Evolutionary conservation across 805 yeast species (phyloP), one percentile per base, ranked within the genome.

Genomic region (Starmerella ratchasimensis): DNA sequence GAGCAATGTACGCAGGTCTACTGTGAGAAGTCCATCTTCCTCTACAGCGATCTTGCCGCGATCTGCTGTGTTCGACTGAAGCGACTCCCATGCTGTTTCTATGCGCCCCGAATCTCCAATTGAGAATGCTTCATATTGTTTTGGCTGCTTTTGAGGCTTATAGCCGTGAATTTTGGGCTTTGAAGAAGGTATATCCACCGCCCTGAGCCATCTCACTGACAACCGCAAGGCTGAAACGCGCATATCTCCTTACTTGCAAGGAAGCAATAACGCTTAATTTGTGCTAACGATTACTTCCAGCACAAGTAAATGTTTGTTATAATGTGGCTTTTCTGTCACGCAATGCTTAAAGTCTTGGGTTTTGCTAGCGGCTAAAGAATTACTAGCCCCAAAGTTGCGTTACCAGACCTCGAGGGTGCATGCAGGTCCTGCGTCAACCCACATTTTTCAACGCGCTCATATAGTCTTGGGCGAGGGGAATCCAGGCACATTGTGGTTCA

Each of bases 21-120:
- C 94, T 49, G 74, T 72, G 50, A 80, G 80, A 19, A 88, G 61
- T 18, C 71, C 69, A 52, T 86, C 97, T 50, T 82, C 94, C 52
- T 76, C 76, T 1, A 88, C 96, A 1, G 69, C 68, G 3, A 79
- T 69, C 38, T 15, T 37, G 11, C 32, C 22, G 26, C 18, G 18
- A 33, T 20, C 32, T 30, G 21, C n/a, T 9, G 13, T 9, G 15
- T 11, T n/a, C 15, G 28, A 11, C n/a, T 6, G 13, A 6, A 8
- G 21, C n/a, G 16, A n/a, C 17, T 13, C 35, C 45, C 55, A 74
- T 3, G 62, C 65, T 1, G 42, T 34, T 50, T 86, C 96, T 20
- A 88, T 56, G 21, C 72, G 61, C 1, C 55, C 50, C 0, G 80
- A 72, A 56, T 86, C 97, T 27, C 55, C 52, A 21, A 57, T 62